Conservation (phyloP, 2,329 filamentous ascomycete species). For the Coniella lustricola region DNA sequence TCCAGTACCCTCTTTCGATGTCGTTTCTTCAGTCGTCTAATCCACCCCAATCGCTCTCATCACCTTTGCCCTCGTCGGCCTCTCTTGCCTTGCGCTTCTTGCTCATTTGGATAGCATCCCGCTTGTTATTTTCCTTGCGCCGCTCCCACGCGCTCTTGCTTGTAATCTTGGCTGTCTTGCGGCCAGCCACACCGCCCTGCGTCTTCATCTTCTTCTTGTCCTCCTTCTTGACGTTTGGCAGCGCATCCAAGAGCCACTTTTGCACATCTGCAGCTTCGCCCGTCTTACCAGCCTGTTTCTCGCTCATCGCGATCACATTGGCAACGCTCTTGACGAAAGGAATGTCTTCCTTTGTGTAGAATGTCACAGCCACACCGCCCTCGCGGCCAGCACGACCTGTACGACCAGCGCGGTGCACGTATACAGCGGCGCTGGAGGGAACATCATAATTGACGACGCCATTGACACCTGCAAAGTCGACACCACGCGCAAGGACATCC, state of each 20-base stretch:
- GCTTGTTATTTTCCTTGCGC: constrained; percentile 58
- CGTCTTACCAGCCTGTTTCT: constrained; percentile 57
- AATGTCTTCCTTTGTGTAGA: constrained; percentile 94
- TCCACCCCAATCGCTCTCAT: constrained; percentile 6
- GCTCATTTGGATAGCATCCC: constrained; percentile 55
- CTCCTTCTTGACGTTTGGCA: constrained; percentile 77
- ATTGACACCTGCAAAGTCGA: constrained; percentile 93
- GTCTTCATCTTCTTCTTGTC: constrained; percentile 77
- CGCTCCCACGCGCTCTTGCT: constrained; percentile 74
- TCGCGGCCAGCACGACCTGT: constrained; percentile 83
- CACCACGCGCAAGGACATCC: constrained; percentile 81
- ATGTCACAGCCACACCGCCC: constrained; percentile 84
- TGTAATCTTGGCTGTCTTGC: constrained; percentile 64
- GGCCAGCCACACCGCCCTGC: constrained; percentile 65
- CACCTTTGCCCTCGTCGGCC: not conserved
- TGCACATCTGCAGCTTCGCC: constrained; percentile 56
- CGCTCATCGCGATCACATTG: constrained; percentile 80
- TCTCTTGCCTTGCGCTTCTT: constrained; percentile 41
- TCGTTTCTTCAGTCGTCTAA: constrained; percentile 2
- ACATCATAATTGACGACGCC: constrained; percentile 98
- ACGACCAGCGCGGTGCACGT: constrained; percentile 88
- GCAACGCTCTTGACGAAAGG: constrained; percentile 83
- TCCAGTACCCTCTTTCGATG: not conserved
- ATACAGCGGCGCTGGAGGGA: constrained; percentile 79
- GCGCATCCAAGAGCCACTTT: constrained; percentile 80